phyloP scores from a whole-genome alignment of 768 basidiomycete genomes.

The Mycena leptocephala region DNA sequence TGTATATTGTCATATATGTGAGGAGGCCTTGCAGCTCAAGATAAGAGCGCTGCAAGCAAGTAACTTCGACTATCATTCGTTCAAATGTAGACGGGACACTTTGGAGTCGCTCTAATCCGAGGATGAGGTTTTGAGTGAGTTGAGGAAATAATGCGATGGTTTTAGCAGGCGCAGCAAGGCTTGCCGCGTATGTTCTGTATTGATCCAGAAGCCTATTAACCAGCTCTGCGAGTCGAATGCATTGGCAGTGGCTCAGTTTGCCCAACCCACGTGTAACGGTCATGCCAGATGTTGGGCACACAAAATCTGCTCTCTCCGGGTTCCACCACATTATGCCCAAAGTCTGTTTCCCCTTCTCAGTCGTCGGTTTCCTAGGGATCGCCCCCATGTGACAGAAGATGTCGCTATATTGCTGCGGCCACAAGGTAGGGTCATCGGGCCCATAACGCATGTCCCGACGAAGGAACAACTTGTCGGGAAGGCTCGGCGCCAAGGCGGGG shows the following conservation, averaged over 20 bases:
- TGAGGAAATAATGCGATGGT: neutral
- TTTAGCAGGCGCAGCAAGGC: neutral
- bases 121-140: neutral
- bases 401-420: neutral
- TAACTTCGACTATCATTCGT: neutral
- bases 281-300: too few relatives aligned
- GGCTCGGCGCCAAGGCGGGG: neutral
- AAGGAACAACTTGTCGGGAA: neutral
- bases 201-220: neutral
- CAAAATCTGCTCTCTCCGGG: too few relatives aligned
- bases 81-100: neutral
- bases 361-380: neutral
- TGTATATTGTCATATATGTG: neutral
- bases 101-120: neutral
- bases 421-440: neutral
- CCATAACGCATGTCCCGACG: neutral
- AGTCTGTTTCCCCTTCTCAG: neutral
- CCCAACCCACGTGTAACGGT: too few relatives aligned
- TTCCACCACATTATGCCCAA: too few relatives aligned
- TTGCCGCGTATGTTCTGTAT: neutral
- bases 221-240: neutral
- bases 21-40: neutral
- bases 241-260: neutral
- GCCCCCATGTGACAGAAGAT: neutral
- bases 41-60: neutral